phyloP scores from a whole-genome alignment of 1,284 basidiomycete species.

The Erythrobasidium hasegawianum region DNA sequence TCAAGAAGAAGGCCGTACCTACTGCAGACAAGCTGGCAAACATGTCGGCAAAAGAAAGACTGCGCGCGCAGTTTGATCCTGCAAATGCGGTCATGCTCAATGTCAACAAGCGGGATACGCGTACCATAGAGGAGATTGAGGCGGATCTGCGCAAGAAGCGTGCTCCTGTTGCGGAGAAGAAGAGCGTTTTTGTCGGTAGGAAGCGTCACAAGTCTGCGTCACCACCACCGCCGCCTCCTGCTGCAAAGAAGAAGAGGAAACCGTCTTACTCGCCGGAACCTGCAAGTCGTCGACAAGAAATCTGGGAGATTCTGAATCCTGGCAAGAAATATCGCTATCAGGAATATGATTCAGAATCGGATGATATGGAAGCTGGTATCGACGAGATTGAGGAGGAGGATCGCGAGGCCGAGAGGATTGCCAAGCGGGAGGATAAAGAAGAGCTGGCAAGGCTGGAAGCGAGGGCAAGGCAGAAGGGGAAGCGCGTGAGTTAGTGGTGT shows the following conservation, averaged over 20 bases:
- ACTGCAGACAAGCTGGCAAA: background rate
- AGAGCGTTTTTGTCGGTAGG: constrained; percentile 6
- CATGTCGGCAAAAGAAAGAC: constrained; percentile 36
- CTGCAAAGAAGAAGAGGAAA: background rate
- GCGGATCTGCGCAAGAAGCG: constrained; percentile 35
- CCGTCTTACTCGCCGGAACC: background rate
- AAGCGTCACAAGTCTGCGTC: constrained; percentile 1
- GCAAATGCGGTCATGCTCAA: constrained; percentile 36
- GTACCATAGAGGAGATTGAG: constrained; percentile 46
- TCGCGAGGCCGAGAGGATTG: constrained; percentile 13
- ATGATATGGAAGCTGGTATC: constrained; percentile 36
- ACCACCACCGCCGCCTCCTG: background rate
- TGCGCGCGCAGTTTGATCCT: constrained; percentile 38
- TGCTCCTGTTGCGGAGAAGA: background rate
- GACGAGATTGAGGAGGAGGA: constrained; percentile 34
- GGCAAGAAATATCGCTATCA: constrained; percentile 1
- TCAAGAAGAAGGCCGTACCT: background rate
- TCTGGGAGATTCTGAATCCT: constrained; percentile 24
- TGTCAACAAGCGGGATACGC: constrained; percentile 40
- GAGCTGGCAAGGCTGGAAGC: constrained; percentile 22
- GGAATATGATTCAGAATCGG: constrained; percentile 20
- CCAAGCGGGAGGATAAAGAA: constrained; percentile 21
- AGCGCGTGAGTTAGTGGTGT: background rate
- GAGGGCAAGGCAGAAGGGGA: constrained; percentile 25
- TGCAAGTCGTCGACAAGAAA: constrained; percentile 6